Conservation (phyloP, 179 eudicot genomes). For the Dionaea muscipula region DNA sequence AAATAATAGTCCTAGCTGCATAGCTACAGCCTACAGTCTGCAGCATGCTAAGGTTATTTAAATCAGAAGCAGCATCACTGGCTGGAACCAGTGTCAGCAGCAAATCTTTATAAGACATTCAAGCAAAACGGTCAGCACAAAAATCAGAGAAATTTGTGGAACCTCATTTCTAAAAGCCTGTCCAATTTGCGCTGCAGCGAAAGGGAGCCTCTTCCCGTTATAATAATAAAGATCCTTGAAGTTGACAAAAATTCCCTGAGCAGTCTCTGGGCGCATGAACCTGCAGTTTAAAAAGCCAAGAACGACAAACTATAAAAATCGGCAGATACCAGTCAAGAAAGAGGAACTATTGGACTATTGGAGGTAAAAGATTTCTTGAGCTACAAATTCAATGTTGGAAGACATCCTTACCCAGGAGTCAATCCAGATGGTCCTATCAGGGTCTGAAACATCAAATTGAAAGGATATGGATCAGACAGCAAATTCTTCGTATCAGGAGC, state of each 20-base stretch:
- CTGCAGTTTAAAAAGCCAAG: constrained; percentile 23
- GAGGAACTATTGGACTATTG: background rate
- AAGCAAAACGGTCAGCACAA: too few species aligned
- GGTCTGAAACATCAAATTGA: constrained; percentile 90
- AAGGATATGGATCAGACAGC: constrained; percentile 83
- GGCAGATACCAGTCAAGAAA: background rate
- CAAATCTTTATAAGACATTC: too few species aligned
- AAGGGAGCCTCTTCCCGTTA: constrained; percentile 89
- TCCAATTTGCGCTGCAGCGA: constrained; percentile 96
- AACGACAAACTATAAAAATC: background rate
- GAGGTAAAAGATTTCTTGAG: constrained; percentile 1
- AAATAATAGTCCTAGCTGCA: too few species aligned
- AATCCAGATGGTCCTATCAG: constrained; percentile 81
- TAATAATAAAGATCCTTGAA: constrained; percentile 88
- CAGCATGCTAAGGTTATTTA: too few species aligned
- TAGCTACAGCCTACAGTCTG: too few species aligned
- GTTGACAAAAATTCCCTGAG: constrained; percentile 93
- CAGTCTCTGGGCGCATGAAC: constrained; percentile 94
- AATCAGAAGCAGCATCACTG: too few species aligned
- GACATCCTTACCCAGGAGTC: constrained; percentile 46
- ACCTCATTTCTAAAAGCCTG: constrained; percentile 97
- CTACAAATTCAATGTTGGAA: background rate
- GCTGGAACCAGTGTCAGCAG: too few species aligned
- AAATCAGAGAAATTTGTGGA: background rate
- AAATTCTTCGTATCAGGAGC: constrained; percentile 90